phyloP scores from a whole-genome alignment of 2,329 filamentous ascomycete species.

The Didymella arachidicola region DNA sequence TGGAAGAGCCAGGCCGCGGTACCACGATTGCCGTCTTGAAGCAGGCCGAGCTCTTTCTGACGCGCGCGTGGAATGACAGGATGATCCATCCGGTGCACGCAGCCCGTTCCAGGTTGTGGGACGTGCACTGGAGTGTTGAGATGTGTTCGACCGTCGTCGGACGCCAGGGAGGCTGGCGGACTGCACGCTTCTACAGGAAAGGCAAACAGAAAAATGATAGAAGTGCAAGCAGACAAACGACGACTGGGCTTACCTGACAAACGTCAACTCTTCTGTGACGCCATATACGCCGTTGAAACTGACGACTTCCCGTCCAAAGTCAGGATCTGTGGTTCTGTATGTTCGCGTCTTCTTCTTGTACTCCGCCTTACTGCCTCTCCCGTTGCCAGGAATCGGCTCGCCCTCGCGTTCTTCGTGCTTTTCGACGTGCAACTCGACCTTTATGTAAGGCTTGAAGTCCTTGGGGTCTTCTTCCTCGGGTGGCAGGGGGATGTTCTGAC shows the following conservation, averaged over 20 bases:
- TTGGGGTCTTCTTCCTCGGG: constrained; percentile 60
- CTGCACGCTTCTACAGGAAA: not conserved
- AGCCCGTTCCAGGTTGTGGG: not conserved
- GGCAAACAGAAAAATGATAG: not conserved
- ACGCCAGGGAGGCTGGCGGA: not conserved
- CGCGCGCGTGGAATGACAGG: constrained; percentile 15
- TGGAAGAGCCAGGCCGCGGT: not conserved
- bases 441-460: constrained; percentile 76
- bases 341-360: constrained; percentile 57
- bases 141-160: constrained; percentile 3
- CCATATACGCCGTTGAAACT: constrained; percentile 54
- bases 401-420: constrained; percentile 61
- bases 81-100: constrained; percentile 1
- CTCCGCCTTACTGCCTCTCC: constrained; percentile 62
- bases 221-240: constrained; percentile 6
- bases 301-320: constrained; percentile 56
- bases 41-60: constrained; percentile 4
- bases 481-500: constrained; percentile 76
- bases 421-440: constrained; percentile 82
- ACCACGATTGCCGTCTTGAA: not conserved
- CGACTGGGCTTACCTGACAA: constrained; percentile 55
- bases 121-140: not conserved
- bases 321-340: constrained; percentile 53
- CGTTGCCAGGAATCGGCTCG: constrained; percentile 55
- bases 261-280: constrained; percentile 57